Evolutionary conservation across 257 asterid species (phyloP).

Genomic region (Solanum clarkiae): DNA sequence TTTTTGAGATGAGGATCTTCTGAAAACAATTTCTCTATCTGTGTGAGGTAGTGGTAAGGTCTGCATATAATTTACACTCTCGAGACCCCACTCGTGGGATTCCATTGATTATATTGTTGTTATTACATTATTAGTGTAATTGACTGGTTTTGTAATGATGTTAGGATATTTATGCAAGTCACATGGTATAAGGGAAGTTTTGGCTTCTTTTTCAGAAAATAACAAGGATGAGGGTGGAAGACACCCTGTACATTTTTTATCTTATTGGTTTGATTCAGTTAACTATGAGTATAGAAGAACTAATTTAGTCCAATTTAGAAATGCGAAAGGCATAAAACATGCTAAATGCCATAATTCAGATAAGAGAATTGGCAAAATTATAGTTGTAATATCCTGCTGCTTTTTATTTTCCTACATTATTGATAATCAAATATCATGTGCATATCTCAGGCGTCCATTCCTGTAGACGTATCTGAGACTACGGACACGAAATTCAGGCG

Average conservation of each 20-base stretch:
- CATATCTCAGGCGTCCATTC: slow-evolving; percentile 1
- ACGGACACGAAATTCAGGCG: slow-evolving; percentile 8
- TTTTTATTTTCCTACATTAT: neutral
- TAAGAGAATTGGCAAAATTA: neutral
- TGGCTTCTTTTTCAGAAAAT: neutral
- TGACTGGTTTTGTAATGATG: neutral
- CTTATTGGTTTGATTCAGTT: neutral
- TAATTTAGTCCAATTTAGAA: neutral
- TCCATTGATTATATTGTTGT: no score
- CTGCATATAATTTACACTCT: no score
- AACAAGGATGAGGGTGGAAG: neutral
- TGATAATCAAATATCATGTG: neutral
- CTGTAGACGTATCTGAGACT: neutral
- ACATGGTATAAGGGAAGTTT: neutral
- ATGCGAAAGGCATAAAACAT: neutral
- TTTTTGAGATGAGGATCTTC: no score
- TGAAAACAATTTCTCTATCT: no score
- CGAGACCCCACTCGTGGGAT: no score
- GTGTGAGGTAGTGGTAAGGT: no score
- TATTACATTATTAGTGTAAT: neutral
- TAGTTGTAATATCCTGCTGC: neutral
- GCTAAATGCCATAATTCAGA: neutral
- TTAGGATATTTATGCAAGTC: neutral
- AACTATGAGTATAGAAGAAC: neutral
- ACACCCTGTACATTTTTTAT: neutral